Evolutionary conservation across 1,284 basidiomycete genomes (phyloP).

Genomic region (Rhodotorula mucilaginosa): DNA sequence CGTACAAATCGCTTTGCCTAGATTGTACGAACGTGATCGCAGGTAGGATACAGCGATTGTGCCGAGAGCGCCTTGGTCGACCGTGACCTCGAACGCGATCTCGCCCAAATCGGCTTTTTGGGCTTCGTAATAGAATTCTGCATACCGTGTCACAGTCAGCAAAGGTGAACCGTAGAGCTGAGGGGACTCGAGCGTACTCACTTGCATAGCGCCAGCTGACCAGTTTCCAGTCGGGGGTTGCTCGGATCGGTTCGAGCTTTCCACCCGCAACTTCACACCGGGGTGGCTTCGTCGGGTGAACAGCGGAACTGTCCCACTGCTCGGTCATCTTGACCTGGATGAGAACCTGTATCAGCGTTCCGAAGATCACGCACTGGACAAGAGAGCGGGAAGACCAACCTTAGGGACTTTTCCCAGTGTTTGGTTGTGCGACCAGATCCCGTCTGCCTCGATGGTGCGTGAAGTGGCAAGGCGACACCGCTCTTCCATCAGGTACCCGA

Average conservation of each 20-base stretch:
- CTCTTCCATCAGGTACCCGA: slow-evolving; percentile 20
- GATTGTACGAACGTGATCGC: slow-evolving; percentile 11
- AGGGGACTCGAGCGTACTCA: neutral
- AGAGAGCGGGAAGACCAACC: neutral
- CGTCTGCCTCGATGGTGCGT: neutral
- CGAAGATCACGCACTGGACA: too few species aligned
- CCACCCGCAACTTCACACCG: neutral
- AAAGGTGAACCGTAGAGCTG: too few species aligned
- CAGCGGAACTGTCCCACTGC: slow-evolving; percentile 2
- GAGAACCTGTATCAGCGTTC: neutral
- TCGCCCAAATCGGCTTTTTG: neutral
- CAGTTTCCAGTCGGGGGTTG: neutral
- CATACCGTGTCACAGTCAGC: neutral
- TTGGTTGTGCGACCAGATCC: neutral
- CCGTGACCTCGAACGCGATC: slow-evolving; percentile 8
- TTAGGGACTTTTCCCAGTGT: slow-evolving; percentile 1
- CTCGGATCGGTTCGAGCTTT: neutral
- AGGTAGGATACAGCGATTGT: slow-evolving; percentile 11
- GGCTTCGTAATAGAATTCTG: slow-evolving; percentile 19
- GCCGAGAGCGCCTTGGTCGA: slow-evolving; percentile 1
- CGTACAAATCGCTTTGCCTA: slow-evolving; percentile 12
- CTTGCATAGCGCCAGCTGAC: slow-evolving; percentile 14
- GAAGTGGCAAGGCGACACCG: neutral
- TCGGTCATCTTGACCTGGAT: slow-evolving; percentile 16
- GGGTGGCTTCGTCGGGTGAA: slow-evolving; percentile 10